Evolutionary conservation across 2,329 filamentous ascomycete species (phyloP), one percentile per base, ranked within the genome.

Genomic region (Aspergillus tanneri): DNA sequence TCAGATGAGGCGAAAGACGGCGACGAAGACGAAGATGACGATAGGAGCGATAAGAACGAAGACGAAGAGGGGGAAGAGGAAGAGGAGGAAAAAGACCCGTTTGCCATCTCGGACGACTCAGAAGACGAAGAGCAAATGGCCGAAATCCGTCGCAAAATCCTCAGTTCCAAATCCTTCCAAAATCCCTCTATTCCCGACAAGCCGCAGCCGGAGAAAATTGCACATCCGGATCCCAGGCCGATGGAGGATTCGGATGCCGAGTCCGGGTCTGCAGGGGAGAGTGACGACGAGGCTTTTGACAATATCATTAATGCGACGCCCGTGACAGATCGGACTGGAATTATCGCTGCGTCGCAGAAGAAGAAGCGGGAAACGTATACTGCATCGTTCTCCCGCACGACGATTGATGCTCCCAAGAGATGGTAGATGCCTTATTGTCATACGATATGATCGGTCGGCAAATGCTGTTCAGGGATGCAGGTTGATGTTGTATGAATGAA

Each of bases 121-220:
- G 88, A 88, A 47, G 86, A 96, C 48, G 90, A 95, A 60, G 87
- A 88, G 43, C 85, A 90, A 64, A 97, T 97, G 91, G 91, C 89
- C 27, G 91, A 95, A 63, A 85, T 99, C 43, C 82, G 93, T 40
- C 84, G 87, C 46, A 88, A 89, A 59, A 90, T 97, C n/a, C 80
- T 99, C 2, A 87, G 86, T 5, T 96, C 92, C 5, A 96, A 92
- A 65, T 83, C 90, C 0, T 99, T 99, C 62, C 75, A 86, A 34
- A 88, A 88, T 56, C 66, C 69, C 12, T 57, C 62, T 14, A 53
- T 58, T 19, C 72, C 78, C 8, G 52, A 72, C 53, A 85, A 84
- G 57, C 78, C 79, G 48, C 63, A 66, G 24, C 82, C 80, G 0
- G 79, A 85, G 59, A 82, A 77, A n/a, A 84, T 89, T 51, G 68